These are phyloP conservation scores for Diospyros lotus DNA, from an alignment of 148 eudicot genomes.

Conservation along the genomic window DNA sequence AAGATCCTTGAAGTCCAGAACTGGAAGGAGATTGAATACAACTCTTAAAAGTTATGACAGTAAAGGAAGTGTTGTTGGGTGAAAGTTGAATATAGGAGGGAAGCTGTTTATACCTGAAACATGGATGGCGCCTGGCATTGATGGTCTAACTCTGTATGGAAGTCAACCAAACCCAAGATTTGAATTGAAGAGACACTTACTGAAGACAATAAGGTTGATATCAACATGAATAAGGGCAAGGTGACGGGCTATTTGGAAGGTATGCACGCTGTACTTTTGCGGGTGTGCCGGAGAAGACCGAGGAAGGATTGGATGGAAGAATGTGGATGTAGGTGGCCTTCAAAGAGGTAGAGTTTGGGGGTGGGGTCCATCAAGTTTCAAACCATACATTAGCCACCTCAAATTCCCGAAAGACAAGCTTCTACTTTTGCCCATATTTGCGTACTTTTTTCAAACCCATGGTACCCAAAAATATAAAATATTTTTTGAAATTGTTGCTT, in stretches of 20 bases:
- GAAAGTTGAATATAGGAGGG: not conserved
- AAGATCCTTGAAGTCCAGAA: constrained; percentile 55
- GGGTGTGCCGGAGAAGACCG: constrained; percentile 3
- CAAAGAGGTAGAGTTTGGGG: not conserved
- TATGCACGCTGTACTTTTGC: not conserved
- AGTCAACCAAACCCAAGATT: not conserved
- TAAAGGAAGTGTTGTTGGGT: not conserved
- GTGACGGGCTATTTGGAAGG: not conserved
- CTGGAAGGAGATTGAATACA: constrained; percentile 24
- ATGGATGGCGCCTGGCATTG: constrained; percentile 93
- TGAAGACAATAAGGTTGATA: not conserved
- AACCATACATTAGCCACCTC: constrained; percentile 10
- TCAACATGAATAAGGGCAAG: not conserved
- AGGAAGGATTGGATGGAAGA: constrained; percentile 22
- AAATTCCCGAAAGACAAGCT: constrained; percentile 8
- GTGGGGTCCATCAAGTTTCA: constrained; percentile 17
- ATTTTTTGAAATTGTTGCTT: not conserved
- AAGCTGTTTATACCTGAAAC: constrained; percentile 61
- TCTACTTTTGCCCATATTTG: constrained; percentile 16
- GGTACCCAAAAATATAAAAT: not conserved
- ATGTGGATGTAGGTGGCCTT: constrained; percentile 20
- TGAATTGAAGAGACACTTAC: not conserved
- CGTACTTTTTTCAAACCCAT: not conserved
- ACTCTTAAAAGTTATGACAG: not conserved
- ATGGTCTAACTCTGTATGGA: constrained; percentile 4